These are phyloP conservation scores for Lyophyllum atratum DNA, from an alignment of 768 basidiomycete species.

Conservation along the genomic window DNA sequence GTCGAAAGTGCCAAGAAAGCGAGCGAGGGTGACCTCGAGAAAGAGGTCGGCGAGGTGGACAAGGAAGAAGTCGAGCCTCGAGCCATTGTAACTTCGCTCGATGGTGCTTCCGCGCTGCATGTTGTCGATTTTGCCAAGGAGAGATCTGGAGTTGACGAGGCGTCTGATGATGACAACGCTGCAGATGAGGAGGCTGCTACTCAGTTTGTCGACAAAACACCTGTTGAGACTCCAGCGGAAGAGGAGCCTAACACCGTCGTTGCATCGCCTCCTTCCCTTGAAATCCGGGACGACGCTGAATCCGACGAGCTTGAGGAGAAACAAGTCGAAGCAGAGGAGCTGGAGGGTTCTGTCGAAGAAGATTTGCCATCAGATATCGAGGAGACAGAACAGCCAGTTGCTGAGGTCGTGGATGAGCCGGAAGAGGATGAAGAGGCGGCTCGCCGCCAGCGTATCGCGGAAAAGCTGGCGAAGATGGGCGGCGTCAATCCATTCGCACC, in stretches of 20 bases:
- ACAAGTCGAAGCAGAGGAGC: background rate
- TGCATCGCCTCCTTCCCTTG: background rate
- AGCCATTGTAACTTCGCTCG: background rate
- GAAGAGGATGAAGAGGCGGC: slow-evolving; percentile 56
- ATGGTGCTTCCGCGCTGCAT: background rate
- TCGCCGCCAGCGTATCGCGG: slow-evolving; percentile 59
- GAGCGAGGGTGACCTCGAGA: slow-evolving; percentile 14
- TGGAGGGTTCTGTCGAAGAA: background rate
- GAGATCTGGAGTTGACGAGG: background rate
- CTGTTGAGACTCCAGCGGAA: background rate
- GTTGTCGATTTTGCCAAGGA: background rate
- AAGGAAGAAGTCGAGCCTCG: slow-evolving; percentile 1
- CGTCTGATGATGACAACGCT: background rate
- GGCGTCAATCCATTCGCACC: slow-evolving; percentile 58
- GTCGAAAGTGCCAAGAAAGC: slow-evolving; percentile 9
- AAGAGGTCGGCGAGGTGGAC: slow-evolving; percentile 16
- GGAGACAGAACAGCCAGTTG: slow-evolving; percentile 1
- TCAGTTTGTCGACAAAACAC: background rate
- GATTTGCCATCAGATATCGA: background rate
- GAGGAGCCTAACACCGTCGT: background rate
- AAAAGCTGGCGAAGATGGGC: slow-evolving; percentile 66
- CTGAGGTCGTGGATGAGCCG: slow-evolving; percentile 24
- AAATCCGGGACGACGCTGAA: background rate
- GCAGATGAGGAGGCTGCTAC: slow-evolving; percentile 4
- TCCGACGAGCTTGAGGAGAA: background rate